phyloP scores from a whole-genome alignment of 1,139 yeast species.

The Yamadazyma atlantica region DNA sequence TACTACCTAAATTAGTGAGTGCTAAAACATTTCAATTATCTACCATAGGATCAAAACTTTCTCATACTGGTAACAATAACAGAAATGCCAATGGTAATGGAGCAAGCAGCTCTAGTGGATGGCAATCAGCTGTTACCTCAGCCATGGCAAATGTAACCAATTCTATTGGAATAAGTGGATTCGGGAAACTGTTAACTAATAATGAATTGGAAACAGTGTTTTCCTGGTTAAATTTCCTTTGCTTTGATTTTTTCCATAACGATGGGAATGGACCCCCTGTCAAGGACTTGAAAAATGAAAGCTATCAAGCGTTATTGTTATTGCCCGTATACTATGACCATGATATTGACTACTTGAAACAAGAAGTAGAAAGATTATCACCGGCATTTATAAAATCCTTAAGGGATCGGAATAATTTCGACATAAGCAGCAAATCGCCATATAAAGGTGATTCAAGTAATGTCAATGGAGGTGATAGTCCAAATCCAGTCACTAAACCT shows the following conservation, averaged over 20 bases:
- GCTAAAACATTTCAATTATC: constrained; percentile 45
- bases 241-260: constrained; percentile 73
- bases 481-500: no score
- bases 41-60: constrained; percentile 19
- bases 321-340: constrained; percentile 70
- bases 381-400: constrained; percentile 52
- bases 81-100: constrained; percentile 1
- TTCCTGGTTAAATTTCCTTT: constrained; percentile 67
- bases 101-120: constrained; percentile 27
- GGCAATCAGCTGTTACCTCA: constrained; percentile 52
- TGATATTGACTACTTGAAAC: constrained; percentile 47
- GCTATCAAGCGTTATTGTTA: constrained; percentile 62
- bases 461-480: background rate
- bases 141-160: constrained; percentile 51
- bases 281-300: constrained; percentile 59
- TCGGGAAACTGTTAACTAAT: constrained; percentile 55
- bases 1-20: constrained; percentile 69
- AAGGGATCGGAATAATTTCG: constrained; percentile 43
- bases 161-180: constrained; percentile 46
- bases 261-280: constrained; percentile 82
- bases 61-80: constrained; percentile 12
- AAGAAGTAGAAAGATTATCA: constrained; percentile 59
- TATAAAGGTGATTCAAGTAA: background rate
- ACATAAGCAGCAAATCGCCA: constrained; percentile 7
- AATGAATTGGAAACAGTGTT: constrained; percentile 70